Evolutionary conservation across 2,329 filamentous ascomycete genomes (phyloP), one percentile per base, ranked within the genome.

Genomic region (Chrysoporthe austroafricana): DNA sequence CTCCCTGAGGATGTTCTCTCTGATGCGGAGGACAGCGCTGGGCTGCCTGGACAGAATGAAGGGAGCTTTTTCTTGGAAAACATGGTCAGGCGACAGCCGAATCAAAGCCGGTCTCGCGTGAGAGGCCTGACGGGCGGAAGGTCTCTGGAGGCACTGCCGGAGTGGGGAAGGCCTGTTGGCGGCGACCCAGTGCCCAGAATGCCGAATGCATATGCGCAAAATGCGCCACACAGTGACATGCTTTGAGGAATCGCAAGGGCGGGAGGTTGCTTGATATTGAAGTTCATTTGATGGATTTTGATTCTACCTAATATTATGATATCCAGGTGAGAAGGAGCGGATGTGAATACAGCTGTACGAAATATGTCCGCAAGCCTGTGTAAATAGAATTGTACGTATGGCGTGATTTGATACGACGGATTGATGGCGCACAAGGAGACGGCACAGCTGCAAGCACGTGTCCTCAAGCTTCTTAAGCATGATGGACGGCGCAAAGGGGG

Each of bases 1-100:
- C 83, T 85, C 56, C 82, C 84, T 1, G 90, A 92, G 54, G 92
- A 91, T 63, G 85, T 91, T 0, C 90, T 95, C 72, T 97, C 93
- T 0, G 95, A 97, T 71, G 89, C 89, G 16, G 91, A 94, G 76
- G 81, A 89, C 73, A 81, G 89, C 21, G 59, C 62, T 6, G 59
- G 43, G 42, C 3, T 68, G 77, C 79, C 79, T 4, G 78, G 75
- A 52, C 78, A 76, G 26, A 54, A 77, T 14, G 82, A 84, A 52
- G 77, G 80, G 21, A 85, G 83, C 0, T 88, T 87, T 75, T 85
- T 85, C 68, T 77, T 86, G 34, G 88, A 90, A 72, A 87, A 82
- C 66, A 88, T 89, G 81, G 85, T 90, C 71, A 86, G 84, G 69
- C 86, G 87, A 0, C 77, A 86, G 6, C 81, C 85, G 43, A 84